Evolutionary conservation across 495 filamentous ascomycete genomes (phyloP), one percentile per base, ranked within the genome.

Genomic region (Xylaria flabelliformis): DNA sequence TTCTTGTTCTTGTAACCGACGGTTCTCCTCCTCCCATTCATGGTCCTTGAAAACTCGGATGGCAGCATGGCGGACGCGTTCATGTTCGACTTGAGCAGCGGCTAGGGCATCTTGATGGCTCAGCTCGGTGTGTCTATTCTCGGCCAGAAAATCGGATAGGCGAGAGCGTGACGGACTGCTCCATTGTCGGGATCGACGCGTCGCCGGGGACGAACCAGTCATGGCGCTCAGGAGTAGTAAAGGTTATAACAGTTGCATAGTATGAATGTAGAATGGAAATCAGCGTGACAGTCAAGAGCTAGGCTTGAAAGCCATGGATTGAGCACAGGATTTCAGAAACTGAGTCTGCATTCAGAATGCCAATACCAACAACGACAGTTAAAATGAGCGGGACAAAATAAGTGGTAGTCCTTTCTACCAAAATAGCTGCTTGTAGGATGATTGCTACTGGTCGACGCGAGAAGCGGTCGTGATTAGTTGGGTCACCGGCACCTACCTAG

Each of bases 81-180:
- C 87, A 74, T 94, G 91, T 70, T 88, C 85, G 26, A 81, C 85
- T 17, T 86, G 87, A 0, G 89, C 91, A 53, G 86, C 82, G 51
- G 89, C 88, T 19, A 95, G 86, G 1, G 91, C 88, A 59, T 85
- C 84, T 68, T 85, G 85, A 70, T 93, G 90, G 7, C 82, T 81
- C 21, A 81, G 76, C 59, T 82, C 83, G 24, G 83, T 82, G 68
- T 87, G 84, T n/a, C 84, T 76, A 48, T 74, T 72, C 48, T 83
- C 83, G 59, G 62, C 39, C 12, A 86, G 73, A 48, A 83, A 73
- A 17, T 82, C 80, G 50, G 80, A 76, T n/a, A 85, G 68, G 21
- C 77, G 73, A 32, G 75, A 64, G 64, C 80, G 73, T 32, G 80
- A 73, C 8, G 83, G 80, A 50, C 79, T 83, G 17, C 79, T 67